Percentiles rank a stretch among this genome's conserved stretches.
These are phyloP conservation scores for Arabidopsis lyrata DNA, from an alignment of 441 rosid species.

Conservation along the genomic window DNA sequence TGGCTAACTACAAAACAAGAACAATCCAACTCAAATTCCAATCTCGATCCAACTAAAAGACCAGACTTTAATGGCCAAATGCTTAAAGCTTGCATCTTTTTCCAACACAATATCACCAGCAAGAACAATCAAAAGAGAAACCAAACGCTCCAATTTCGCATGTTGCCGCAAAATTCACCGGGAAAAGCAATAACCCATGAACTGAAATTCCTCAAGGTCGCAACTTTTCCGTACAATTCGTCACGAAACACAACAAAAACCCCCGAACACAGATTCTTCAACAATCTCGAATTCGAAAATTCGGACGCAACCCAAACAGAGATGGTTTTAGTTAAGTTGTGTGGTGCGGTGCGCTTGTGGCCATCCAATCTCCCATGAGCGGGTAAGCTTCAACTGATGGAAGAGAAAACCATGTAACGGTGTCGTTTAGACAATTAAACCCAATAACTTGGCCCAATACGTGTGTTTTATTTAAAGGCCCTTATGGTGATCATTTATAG, in stretches of 20 bases:
- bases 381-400: constrained; percentile 35
- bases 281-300: constrained; percentile 13
- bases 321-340: constrained; percentile 11
- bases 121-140: constrained; percentile 15
- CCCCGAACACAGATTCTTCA: not conserved
- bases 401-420: not conserved
- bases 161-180: constrained; percentile 14
- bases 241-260: not conserved
- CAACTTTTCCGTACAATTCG: not conserved
- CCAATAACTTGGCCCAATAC: constrained; percentile 14
- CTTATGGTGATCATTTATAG: not conserved
- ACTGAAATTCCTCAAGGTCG: constrained; percentile 27
- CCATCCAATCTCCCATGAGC: constrained; percentile 48
- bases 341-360: constrained; percentile 41
- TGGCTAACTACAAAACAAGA: constrained; percentile 43
- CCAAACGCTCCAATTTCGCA: constrained; percentile 21
- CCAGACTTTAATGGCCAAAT: constrained; percentile 46
- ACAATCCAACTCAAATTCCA: constrained; percentile 55
- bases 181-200: constrained; percentile 17
- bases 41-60: constrained; percentile 55
- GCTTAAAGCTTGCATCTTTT: constrained; percentile 73
- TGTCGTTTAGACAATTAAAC: constrained; percentile 10
- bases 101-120: constrained; percentile 19
- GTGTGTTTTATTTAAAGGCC: not conserved
- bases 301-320: constrained; percentile 13